A percentile compares a stretch with the other conserved stretches of the same genome.
Evolutionary conservation across 2,329 filamentous ascomycete genomes (phyloP).

Genomic region (Clonostachys rhizophaga): DNA sequence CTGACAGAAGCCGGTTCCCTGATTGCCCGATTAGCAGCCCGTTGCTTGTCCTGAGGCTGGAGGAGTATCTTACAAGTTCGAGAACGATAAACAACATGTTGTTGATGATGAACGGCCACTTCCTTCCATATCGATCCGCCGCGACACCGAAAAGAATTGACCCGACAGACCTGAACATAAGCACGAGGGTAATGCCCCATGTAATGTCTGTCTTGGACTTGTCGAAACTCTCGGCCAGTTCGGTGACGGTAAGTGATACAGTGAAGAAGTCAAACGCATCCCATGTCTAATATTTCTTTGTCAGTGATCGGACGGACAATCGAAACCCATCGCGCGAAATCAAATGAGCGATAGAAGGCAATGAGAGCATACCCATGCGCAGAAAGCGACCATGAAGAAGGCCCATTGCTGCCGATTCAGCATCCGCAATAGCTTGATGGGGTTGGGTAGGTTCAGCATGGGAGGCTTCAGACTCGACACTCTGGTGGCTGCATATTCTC

Average conservation of each 20-base stretch:
- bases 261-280: constrained; percentile 66
- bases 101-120: constrained; percentile 74
- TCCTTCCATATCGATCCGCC: constrained; percentile 51
- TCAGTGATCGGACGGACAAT: background rate
- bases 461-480: constrained; percentile 52
- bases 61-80: constrained; percentile 45
- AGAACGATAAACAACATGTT: constrained; percentile 68
- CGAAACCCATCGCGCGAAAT: background rate
- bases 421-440: constrained; percentile 41
- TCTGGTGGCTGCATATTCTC: constrained; percentile 43
- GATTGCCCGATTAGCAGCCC: no score
- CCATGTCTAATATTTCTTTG: constrained; percentile 38
- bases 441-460: constrained; percentile 49
- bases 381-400: constrained; percentile 50
- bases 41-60: constrained; percentile 22
- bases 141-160: constrained; percentile 50
- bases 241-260: constrained; percentile 52
- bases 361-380: constrained; percentile 45
- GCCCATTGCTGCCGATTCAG: constrained; percentile 46
- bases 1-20: constrained; percentile 58
- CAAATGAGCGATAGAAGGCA: no score
- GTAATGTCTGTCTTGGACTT: constrained; percentile 53
- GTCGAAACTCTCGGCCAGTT: constrained; percentile 47
- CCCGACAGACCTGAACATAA: constrained; percentile 56
- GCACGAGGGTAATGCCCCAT: constrained; percentile 59